Percentiles rank a stretch among this genome's conserved stretches.
Conservation (phyloP, 495 filamentous ascomycete species). For the Evernia prunastri region DNA sequence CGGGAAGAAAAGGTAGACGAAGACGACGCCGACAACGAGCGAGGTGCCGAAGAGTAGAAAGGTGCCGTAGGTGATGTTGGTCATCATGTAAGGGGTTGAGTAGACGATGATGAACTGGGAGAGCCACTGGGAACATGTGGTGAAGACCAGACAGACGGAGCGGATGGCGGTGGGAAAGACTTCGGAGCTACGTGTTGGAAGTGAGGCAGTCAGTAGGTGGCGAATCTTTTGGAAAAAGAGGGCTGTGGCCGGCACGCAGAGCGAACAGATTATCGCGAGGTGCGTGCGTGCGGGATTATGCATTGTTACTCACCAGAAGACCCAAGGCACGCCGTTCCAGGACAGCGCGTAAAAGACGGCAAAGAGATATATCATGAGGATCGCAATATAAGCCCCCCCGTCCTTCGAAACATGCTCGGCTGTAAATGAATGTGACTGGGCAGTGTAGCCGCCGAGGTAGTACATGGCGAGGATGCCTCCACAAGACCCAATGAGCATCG, state of each 20-base stretch:
- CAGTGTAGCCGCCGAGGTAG: conserved; percentile 63
- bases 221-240: background rate
- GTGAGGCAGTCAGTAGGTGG: background rate
- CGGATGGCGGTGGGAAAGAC: conserved; percentile 37
- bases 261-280: too few species aligned
- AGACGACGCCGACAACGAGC: conserved; percentile 21
- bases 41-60: conserved; percentile 33
- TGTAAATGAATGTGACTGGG: conserved; percentile 3
- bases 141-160: conserved; percentile 4
- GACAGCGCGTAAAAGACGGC: conserved; percentile 16
- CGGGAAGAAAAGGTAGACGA: conserved; percentile 49
- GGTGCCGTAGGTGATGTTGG: conserved; percentile 32
- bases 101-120: conserved; percentile 63
- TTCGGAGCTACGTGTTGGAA: background rate
- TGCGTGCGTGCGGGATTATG: background rate
- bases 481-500: conserved; percentile 66
- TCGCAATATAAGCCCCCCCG: conserved; percentile 29
- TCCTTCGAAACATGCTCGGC: conserved; percentile 16
- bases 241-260: background rate
- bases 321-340: conserved; percentile 20
- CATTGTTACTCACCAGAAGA: background rate
- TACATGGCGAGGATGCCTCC: conserved; percentile 65
- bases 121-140: conserved; percentile 43
- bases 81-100: conserved; percentile 54
- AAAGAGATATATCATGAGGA: conserved; percentile 28